Base-by-base conservation (phyloP, 2,329 filamentous ascomycete species). In the Trichocomaceae sp. region DNA sequence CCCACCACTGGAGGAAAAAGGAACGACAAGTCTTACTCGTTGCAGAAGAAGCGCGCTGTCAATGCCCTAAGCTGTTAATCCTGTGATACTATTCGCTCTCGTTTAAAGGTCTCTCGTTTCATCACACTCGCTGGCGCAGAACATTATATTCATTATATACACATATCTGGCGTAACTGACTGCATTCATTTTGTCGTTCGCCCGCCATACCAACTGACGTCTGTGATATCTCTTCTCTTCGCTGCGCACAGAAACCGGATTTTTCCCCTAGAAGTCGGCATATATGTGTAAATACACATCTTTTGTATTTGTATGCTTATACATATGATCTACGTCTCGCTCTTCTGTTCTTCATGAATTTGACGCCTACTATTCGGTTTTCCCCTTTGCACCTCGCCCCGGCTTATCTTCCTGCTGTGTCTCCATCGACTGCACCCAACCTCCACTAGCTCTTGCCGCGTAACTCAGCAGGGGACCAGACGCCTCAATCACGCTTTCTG, bases 401-500 rank as follows among this genome's bases (percentile, higher is more conserved):
- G 46, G 35, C 46, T 46, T 33, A 42, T 55, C 45, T 52, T 20
- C 46, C 54, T 47, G 51, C 44, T 53, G 51, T 53, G 51, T 53
- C 44, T 47, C 51, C 22, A 31, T 41, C 51, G 19, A 53, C 23
- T 53, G 31, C 44, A 47, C 45, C 41, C 20, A 47, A 53, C 13
- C 44, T 47, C 42, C 51, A 42, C 31, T 42, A 29, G 42, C 26
- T 47, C 41, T 33, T 60, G 57, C 64, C 64, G 61, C 63, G 59
- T 54, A 51, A 56, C 53, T 52, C 61, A 58, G 56, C 52, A 47
- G 37, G 45, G 55, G 50, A 64, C 55, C 64, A 63, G 59, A 61
- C 60, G 59, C 63, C 62, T 62, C 55, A 59, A 41, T 66, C 61
- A 59, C 59, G 52, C 29, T 57, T 62, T 55, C 64, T 67, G 65